phyloP scores from a whole-genome alignment of 495 filamentous ascomycete genomes.

The Trichocladium antarcticum region DNA sequence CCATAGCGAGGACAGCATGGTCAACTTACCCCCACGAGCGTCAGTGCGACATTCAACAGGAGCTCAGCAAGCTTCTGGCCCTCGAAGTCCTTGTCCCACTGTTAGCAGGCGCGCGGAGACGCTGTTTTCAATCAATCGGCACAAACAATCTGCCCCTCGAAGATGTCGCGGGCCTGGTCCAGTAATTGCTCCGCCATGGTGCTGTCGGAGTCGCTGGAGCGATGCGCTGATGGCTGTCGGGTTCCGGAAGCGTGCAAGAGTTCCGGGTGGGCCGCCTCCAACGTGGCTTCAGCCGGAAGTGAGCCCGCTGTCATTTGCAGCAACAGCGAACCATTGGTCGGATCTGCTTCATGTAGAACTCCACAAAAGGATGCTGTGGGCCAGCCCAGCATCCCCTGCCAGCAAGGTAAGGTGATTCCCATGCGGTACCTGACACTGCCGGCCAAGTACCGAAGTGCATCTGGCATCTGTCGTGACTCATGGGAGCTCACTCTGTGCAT shows the following conservation, averaged over 20 bases:
- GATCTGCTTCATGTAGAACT: too few species aligned
- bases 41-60: slow-evolving; percentile 57
- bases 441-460: neutral
- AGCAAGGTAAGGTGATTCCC: neutral
- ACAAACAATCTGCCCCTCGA: slow-evolving; percentile 84
- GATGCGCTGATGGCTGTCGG: neutral
- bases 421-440: neutral
- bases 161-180: slow-evolving; percentile 58
- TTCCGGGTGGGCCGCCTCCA: neutral
- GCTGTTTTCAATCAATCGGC: neutral
- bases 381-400: too few species aligned
- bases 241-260: neutral
- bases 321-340: neutral
- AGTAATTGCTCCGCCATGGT: slow-evolving; percentile 67
- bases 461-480: neutral
- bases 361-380: too few species aligned
- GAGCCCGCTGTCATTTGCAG: too few species aligned
- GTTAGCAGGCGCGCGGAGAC: slow-evolving; percentile 11
- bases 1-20: neutral
- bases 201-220: neutral
- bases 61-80: slow-evolving; percentile 77
- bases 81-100: slow-evolving; percentile 63
- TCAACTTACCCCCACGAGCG: slow-evolving; percentile 56
- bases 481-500: neutral
- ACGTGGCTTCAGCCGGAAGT: slow-evolving; percentile 17